Evolutionary conservation across 495 filamentous ascomycete species (phyloP).

Genomic region (Hyaloscypha hepaticicola): DNA sequence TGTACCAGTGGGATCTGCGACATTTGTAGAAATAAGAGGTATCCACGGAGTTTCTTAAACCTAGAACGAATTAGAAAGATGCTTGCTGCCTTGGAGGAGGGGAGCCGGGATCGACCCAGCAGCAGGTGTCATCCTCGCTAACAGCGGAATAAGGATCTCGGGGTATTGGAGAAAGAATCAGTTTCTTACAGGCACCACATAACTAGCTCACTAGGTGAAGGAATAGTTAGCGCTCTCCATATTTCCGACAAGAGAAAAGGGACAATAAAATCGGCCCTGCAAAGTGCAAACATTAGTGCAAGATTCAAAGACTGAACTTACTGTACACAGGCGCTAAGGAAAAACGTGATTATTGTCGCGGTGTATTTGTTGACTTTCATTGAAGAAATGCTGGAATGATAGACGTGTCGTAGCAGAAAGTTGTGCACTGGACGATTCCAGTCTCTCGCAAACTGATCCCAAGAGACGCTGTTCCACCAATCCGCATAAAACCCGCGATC

Average conservation of each 20-base stretch:
- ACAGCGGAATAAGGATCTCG: too few species aligned
- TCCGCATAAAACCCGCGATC: conserved; percentile 75
- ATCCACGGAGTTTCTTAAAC: conserved; percentile 65
- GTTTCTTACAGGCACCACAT: conserved; percentile 12
- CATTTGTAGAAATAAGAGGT: conserved; percentile 70
- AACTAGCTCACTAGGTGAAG: conserved; percentile 1
- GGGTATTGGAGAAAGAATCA: neutral
- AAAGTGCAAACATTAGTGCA: too few species aligned
- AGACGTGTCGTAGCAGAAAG: conserved; percentile 72
- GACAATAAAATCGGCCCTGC: too few species aligned
- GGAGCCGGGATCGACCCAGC: too few species aligned
- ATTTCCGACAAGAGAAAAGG: neutral
- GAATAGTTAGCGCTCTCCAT: neutral
- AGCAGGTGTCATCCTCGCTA: too few species aligned
- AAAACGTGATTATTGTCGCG: conserved; percentile 74
- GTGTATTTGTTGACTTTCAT: conserved; percentile 64
- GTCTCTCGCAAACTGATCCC: conserved; percentile 71
- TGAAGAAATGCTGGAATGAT: conserved; percentile 68
- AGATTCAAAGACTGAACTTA: conserved; percentile 45
- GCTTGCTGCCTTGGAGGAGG: neutral
- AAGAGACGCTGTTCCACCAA: conserved; percentile 52
- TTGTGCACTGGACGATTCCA: conserved; percentile 63
- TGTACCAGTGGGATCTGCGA: conserved; percentile 64
- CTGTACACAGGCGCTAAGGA: conserved; percentile 66
- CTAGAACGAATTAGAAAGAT: neutral